Conservation (phyloP, 805 yeast genomes). For the Saccharomycopsis schoenii region DNA sequence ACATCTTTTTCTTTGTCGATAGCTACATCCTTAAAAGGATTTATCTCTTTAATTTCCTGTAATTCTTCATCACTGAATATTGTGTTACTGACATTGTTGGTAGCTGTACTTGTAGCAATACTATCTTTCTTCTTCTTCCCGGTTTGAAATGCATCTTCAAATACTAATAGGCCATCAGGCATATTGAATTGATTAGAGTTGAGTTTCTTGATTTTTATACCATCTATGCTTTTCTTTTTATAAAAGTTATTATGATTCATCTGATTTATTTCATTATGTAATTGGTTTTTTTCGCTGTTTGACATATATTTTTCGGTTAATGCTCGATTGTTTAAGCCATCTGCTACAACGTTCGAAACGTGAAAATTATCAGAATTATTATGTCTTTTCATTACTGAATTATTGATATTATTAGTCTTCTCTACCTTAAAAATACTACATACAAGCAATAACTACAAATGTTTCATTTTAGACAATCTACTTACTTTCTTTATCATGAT, state of each 20-base stretch:
- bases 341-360: not conserved
- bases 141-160: not conserved
- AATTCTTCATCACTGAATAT: not conserved
- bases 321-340: not conserved
- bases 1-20: not conserved
- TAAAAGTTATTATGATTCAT: not conserved
- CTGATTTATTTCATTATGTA: not conserved
- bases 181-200: not conserved
- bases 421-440: not conserved
- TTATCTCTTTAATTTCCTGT: not conserved
- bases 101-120: not conserved
- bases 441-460: no score
- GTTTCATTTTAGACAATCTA: not conserved
- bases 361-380: not conserved
- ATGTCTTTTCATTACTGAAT: not conserved
- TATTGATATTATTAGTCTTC: not conserved
- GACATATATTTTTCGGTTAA: not conserved
- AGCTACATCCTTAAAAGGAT: conserved; percentile 1
- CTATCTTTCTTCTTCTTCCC: not conserved
- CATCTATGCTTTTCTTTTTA: not conserved
- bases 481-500: not conserved
- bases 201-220: not conserved
- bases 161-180: not conserved
- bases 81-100: not conserved
- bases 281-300: not conserved